phyloP scores from a whole-genome alignment of 1,284 basidiomycete genomes.

The Athelia psychrophila region DNA sequence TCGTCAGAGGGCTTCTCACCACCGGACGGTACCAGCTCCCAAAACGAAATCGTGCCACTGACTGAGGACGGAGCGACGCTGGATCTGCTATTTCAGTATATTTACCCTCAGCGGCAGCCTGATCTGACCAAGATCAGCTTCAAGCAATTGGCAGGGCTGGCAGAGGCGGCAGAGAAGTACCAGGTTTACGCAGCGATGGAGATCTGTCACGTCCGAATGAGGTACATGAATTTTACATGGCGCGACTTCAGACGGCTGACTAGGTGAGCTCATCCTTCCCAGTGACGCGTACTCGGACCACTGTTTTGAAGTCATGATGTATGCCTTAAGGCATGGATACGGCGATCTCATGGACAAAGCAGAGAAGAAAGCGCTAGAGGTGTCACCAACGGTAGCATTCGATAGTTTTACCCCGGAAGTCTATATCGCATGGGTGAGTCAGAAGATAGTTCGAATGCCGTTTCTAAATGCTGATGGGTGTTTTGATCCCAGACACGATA shows the following conservation, averaged over 20 bases:
- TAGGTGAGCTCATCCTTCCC: background rate
- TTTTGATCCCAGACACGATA: no score
- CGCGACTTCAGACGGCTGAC: background rate
- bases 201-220: conserved; percentile 5
- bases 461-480: no score
- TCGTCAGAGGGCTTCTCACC: conserved; percentile 24
- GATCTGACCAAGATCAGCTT: conserved; percentile 7
- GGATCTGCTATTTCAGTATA: conserved; percentile 13
- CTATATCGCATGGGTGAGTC: no score
- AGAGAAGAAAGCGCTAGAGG: no score
- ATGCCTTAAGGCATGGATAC: background rate
- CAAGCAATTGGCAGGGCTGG: conserved; percentile 2
- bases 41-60: conserved; percentile 6
- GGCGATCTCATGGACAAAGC: background rate
- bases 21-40: background rate
- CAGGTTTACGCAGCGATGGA: conserved; percentile 12
- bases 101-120: conserved; percentile 11
- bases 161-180: conserved; percentile 20
- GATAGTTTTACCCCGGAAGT: no score
- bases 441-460: no score
- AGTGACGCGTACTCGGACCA: background rate
- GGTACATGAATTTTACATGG: conserved; percentile 4
- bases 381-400: no score
- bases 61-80: conserved; percentile 9
- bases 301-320: background rate